Conservation (phyloP, 305 asterid species). For the Lippia alba region DNA sequence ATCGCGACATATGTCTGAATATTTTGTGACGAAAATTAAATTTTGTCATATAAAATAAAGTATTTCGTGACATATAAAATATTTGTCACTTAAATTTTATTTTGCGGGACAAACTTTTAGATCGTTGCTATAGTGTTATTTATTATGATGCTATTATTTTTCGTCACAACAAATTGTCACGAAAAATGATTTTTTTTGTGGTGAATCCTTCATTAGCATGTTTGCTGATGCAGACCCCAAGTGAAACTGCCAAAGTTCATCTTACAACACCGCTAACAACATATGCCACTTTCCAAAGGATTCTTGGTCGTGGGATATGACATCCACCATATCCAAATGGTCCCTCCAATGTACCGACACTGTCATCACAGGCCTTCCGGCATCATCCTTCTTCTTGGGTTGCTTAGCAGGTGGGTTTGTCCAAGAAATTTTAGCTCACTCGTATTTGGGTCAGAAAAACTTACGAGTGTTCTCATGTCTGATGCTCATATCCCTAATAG, state of each 20-base stretch:
- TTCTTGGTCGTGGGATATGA: constrained; percentile 39
- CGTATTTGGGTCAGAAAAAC: constrained; percentile 41
- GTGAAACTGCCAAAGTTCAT: constrained; percentile 33
- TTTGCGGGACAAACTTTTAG: too few relatives aligned
- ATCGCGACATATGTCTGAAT: too few relatives aligned
- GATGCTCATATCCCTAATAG: constrained; percentile 36
- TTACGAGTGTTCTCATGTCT: constrained; percentile 34
- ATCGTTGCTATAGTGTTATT: too few relatives aligned
- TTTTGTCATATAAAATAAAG: too few relatives aligned
- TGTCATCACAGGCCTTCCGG: constrained; percentile 36
- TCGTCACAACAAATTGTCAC: too few relatives aligned
- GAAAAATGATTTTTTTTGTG: too few relatives aligned
- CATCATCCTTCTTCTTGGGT: constrained; percentile 44
- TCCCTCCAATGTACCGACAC: constrained; percentile 36
- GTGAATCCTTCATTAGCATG: constrained; percentile 44
- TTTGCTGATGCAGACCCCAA: constrained; percentile 46
- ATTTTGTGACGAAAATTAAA: too few relatives aligned
- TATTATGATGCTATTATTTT: too few relatives aligned
- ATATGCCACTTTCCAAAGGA: constrained; percentile 35
- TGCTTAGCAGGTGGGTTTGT: constrained; percentile 39
- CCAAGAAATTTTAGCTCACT: constrained; percentile 38
- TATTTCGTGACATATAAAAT: too few relatives aligned
- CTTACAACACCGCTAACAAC: background rate
- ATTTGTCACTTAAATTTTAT: too few relatives aligned
- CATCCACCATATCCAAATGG: constrained; percentile 43